Conservation (phyloP, 2,329 filamentous ascomycete genomes). For the Allantophomopsis lycopodina region DNA sequence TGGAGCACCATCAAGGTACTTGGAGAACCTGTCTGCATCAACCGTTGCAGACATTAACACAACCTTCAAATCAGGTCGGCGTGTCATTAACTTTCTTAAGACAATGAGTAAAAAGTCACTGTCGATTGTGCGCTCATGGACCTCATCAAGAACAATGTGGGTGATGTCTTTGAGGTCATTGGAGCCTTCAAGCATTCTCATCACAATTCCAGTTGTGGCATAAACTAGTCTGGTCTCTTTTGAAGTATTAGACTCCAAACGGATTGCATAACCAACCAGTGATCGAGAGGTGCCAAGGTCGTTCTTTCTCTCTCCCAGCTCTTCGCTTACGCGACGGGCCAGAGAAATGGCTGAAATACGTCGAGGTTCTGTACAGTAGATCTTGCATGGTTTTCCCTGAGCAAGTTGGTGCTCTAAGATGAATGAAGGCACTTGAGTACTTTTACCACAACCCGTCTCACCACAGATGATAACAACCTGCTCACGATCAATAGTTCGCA, state of each 20-base stretch:
- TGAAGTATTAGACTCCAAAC: conserved; percentile 76
- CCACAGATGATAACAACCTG: conserved; percentile 90
- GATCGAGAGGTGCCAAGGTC: conserved; percentile 76
- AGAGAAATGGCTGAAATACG: conserved; percentile 94
- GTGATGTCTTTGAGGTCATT: conserved; percentile 81
- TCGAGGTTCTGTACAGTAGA: conserved; percentile 90
- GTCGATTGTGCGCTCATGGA: conserved; percentile 92
- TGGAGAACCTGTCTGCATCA: conserved; percentile 81
- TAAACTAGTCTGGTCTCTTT: conserved; percentile 77
- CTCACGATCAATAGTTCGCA: conserved; percentile 62
- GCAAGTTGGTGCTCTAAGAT: conserved; percentile 80
- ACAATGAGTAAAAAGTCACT: conserved; percentile 94
- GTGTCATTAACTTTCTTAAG: conserved; percentile 65
- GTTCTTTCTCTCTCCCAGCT: conserved; percentile 71
- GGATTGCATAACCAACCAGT: conserved; percentile 86
- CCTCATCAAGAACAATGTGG: conserved; percentile 91
- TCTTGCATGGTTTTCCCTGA: conserved; percentile 70
- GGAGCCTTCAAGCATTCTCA: conserved; percentile 88
- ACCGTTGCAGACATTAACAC: conserved; percentile 97
- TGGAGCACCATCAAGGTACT: conserved; percentile 74
- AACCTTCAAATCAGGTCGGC: conserved; percentile 75
- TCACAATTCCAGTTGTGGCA: conserved; percentile 85
- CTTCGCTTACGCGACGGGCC: conserved; percentile 84
- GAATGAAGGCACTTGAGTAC: conserved; percentile 92
- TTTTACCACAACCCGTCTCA: conserved; percentile 95